Conservation (phyloP, 2,329 filamentous ascomycete species). For the Hortaea werneckii region DNA sequence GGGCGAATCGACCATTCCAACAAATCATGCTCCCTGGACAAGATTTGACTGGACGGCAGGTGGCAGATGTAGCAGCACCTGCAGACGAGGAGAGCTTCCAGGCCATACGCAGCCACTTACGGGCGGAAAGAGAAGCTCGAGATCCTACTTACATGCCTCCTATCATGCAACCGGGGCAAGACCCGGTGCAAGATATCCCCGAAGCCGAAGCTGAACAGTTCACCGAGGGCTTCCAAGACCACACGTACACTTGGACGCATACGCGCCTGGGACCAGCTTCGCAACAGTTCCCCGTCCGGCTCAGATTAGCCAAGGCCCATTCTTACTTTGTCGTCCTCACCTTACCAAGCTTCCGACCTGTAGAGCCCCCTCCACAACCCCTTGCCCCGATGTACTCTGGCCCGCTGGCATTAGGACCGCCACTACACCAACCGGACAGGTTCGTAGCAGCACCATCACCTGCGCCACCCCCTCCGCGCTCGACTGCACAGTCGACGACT, state of each 20-base stretch:
- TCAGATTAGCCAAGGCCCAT: constrained; percentile 33
- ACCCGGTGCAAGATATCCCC: constrained; percentile 31
- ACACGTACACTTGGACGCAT: constrained; percentile 32
- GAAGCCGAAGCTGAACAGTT: constrained; percentile 35
- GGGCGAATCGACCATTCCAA: constrained; percentile 36
- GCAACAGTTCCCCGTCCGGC: constrained; percentile 25
- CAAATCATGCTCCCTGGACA: constrained; percentile 31
- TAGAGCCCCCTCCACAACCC: constrained; percentile 4
- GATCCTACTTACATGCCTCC: constrained; percentile 43
- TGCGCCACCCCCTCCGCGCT: constrained; percentile 1
- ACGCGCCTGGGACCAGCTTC: constrained; percentile 24
- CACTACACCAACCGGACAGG: not conserved
- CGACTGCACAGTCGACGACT: constrained; percentile 8
- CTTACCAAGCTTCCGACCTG: constrained; percentile 23
- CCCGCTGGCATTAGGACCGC: not conserved
- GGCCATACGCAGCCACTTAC: constrained; percentile 34
- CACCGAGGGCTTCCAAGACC: constrained; percentile 34
- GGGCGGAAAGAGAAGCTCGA: constrained; percentile 36
- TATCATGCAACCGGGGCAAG: constrained; percentile 34
- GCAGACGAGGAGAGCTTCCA: constrained; percentile 34
- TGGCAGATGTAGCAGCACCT: constrained; percentile 35
- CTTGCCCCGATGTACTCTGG: constrained; percentile 2
- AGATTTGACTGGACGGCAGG: constrained; percentile 28
- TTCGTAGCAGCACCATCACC: not conserved
- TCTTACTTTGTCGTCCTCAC: constrained; percentile 38